Evolutionary conservation across 345 rosid genomes (phyloP).

Genomic region (Salix suchowensis): DNA sequence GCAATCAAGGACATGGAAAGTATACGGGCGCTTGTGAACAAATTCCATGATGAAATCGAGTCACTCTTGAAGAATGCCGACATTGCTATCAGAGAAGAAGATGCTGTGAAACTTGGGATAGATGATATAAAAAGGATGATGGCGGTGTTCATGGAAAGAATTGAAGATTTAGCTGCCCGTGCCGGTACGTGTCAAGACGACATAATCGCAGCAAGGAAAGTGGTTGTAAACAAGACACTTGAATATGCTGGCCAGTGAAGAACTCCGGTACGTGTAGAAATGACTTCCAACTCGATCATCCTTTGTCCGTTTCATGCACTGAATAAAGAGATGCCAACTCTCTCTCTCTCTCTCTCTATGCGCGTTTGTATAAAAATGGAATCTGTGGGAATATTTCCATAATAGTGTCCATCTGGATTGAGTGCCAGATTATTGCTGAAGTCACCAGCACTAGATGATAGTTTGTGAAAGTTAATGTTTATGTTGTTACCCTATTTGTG

Average conservation of each 20-base stretch:
- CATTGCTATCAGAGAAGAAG: too few species aligned
- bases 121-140: conserved; percentile 78
- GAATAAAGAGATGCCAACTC: too few species aligned
- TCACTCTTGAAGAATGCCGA: too few species aligned
- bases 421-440: too few species aligned
- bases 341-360: too few species aligned
- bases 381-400: too few species aligned
- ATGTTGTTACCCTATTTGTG: too few species aligned
- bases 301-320: too few species aligned
- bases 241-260: conserved; percentile 33
- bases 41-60: conserved; percentile 53
- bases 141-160: conserved; percentile 43
- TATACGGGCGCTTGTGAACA: conserved; percentile 49
- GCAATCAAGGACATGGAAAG: conserved; percentile 63
- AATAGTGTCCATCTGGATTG: too few species aligned
- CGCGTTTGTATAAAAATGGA: too few species aligned
- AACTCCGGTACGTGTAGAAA: conserved; percentile 15
- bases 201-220: conserved; percentile 65
- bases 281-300: neutral
- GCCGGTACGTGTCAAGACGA: conserved; percentile 66
- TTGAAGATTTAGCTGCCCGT: conserved; percentile 56
- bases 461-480: too few species aligned
- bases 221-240: conserved; percentile 59
- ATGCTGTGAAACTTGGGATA: conserved; percentile 36
- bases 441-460: too few species aligned